Conservation (phyloP, 306 rosid genomes). For the Malus asiatica region DNA sequence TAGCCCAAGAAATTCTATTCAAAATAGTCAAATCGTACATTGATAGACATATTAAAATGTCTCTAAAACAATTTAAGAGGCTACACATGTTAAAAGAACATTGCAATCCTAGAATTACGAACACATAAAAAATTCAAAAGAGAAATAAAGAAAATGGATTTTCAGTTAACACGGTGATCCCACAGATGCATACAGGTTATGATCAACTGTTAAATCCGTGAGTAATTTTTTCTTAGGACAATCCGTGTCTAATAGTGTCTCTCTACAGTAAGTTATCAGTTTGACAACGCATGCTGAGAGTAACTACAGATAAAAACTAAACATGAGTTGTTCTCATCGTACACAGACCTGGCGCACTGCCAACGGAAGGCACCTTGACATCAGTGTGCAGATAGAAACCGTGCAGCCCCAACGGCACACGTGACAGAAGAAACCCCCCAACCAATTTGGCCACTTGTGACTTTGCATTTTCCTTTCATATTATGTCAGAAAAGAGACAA, state of each 20-base stretch:
- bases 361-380: background rate
- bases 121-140: background rate
- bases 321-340: background rate
- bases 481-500: background rate
- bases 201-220: background rate
- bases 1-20: no score
- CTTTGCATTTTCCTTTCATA: background rate
- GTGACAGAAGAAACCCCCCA: background rate
- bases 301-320: no score
- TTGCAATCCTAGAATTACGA: no score
- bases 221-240: background rate
- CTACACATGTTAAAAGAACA: no score
- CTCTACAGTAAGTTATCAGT: background rate
- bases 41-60: no score
- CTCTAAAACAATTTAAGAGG: no score
- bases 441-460: background rate
- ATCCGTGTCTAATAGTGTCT: background rate
- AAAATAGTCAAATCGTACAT: no score
- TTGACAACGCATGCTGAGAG: background rate
- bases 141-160: no score
- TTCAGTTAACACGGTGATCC: background rate
- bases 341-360: no score
- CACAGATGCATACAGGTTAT: background rate
- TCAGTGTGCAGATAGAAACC: background rate
- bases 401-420: background rate